Conservation (phyloP, 2,329 filamentous ascomycete genomes). For the Beauveria medogensis region DNA sequence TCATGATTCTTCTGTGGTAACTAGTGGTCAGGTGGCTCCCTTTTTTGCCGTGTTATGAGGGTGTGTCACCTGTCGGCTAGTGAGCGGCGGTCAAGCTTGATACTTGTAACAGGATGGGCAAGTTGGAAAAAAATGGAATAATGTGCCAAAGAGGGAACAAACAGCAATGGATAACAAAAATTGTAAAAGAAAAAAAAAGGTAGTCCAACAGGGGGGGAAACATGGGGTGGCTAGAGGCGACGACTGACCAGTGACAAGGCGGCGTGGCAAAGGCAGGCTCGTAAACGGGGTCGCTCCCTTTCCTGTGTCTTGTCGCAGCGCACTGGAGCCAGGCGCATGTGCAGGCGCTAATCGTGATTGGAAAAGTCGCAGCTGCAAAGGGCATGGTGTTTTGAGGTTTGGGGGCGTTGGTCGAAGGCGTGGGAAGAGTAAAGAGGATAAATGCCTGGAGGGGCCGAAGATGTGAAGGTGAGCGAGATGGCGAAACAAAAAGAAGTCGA, state of each 20-base stretch:
- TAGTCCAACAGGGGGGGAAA: not conserved
- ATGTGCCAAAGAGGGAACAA: no score
- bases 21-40: not conserved
- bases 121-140: not conserved
- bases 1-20: not conserved
- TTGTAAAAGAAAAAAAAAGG: no score
- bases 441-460: no score
- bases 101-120: not conserved
- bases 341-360: constrained; percentile 1
- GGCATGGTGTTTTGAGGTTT: not conserved
- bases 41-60: not conserved
- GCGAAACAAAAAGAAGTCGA: not conserved
- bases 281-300: not conserved
- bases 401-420: not conserved
- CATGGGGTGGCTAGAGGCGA: not conserved
- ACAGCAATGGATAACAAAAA: no score
- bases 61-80: not conserved
- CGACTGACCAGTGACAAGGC: no score
- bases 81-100: not conserved
- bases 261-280: not conserved
- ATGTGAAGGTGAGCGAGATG: not conserved
- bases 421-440: not conserved
- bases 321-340: not conserved
- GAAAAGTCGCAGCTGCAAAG: not conserved
- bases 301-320: not conserved